A percentile compares a stretch with the other conserved stretches of the same genome.
Conservation (phyloP, 495 filamentous ascomycete species). For the Lepraria neglecta region DNA sequence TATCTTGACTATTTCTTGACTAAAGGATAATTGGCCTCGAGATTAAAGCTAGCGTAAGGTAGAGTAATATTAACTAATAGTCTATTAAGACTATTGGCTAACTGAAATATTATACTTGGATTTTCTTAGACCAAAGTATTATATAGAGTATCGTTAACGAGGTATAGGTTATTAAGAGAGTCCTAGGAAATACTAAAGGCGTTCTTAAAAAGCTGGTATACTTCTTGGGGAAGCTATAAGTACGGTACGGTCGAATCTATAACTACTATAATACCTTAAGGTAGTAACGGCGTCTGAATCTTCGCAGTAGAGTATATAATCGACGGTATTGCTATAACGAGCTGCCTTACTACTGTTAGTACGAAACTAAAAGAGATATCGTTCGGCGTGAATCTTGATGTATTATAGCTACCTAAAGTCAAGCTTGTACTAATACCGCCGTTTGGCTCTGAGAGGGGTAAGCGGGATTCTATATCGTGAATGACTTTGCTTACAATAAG, state of each 20-base stretch:
- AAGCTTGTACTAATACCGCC: no score
- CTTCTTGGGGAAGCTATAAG: conserved; percentile 47
- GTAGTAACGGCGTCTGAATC: no score
- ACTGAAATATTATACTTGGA: conserved; percentile 43
- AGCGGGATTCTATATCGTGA: no score
- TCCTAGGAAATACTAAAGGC: conserved; percentile 46
- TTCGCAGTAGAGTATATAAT: no score
- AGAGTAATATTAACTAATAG: conserved; percentile 42
- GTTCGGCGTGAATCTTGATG: conserved; percentile 38
- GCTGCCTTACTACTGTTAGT: no score
- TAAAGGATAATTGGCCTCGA: conserved; percentile 37
- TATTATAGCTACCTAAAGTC: conserved; percentile 52
- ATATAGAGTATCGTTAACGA: conserved; percentile 44
- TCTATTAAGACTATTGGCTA: conserved; percentile 27
- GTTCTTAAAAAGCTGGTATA: conserved; percentile 47
- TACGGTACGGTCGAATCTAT: conserved; percentile 51
- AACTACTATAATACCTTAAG: no score
- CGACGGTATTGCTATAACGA: no score
- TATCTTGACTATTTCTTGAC: conserved; percentile 36
- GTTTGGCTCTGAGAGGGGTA: no score
- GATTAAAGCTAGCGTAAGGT: conserved; percentile 48
- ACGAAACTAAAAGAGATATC: no score
- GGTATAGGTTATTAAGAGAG: conserved; percentile 42
- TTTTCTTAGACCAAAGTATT: conserved; percentile 38
- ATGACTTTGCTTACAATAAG: no score